Conservation (phyloP, 225 moss, liverwort and hornwort species). For the Takakia lepidozioides region DNA sequence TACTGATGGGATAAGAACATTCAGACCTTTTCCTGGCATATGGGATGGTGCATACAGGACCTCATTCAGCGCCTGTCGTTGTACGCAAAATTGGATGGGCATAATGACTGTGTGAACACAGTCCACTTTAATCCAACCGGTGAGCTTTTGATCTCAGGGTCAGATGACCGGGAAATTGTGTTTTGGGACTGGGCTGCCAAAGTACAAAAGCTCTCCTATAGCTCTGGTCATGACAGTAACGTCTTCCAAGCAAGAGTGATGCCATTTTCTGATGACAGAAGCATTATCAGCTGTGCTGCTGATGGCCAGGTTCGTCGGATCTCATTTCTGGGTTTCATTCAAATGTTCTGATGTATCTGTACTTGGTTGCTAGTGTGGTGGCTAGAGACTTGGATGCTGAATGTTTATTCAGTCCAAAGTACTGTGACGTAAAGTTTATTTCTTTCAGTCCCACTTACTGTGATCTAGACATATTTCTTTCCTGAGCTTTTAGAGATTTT, state of each 20-base stretch:
- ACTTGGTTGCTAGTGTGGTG: no score
- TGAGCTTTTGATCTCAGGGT: slow-evolving; percentile 44
- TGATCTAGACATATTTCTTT: no score
- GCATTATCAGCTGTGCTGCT: slow-evolving; percentile 66
- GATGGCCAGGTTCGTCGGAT: slow-evolving; percentile 28
- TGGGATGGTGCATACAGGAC: slow-evolving; percentile 23
- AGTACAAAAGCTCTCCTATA: slow-evolving; percentile 24
- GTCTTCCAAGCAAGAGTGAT: slow-evolving; percentile 51
- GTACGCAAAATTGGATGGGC: slow-evolving; percentile 23
- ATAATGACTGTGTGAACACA: slow-evolving; percentile 45
- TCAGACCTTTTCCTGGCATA: no score
- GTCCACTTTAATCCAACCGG: slow-evolving; percentile 50
- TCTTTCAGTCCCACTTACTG: no score
- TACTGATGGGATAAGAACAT: no score
- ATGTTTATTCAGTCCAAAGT: no score
- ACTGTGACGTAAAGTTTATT: no score
- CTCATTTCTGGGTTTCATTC: no score
- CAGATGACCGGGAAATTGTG: slow-evolving; percentile 45
- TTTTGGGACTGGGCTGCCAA: slow-evolving; percentile 61
- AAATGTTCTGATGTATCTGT: no score
- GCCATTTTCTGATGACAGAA: slow-evolving; percentile 79
- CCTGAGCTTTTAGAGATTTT: no score
- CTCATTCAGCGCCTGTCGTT: slow-evolving; percentile 34
- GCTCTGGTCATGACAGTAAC: slow-evolving; percentile 35
- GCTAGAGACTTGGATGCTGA: no score